Evolutionary conservation across 371 early-diverging fungal genomes (phyloP), one percentile per base, ranked within the genome.

Genomic region (Lichtheimia ramosa): DNA sequence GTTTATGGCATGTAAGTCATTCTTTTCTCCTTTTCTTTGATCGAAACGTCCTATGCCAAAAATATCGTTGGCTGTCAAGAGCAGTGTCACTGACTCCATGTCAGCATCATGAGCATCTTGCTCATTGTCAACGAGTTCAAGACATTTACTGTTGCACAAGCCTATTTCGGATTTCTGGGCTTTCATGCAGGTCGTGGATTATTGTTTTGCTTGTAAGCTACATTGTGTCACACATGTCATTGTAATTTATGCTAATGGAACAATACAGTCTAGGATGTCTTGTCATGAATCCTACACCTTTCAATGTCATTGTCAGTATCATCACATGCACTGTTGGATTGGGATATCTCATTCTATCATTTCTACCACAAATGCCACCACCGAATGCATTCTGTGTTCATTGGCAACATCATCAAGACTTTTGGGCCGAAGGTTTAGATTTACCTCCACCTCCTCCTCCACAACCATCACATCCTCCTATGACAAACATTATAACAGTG

Each of bases 1-100:
- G 68, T 78, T 43, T 75, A 78, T 61, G 68, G 73, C 65, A 65
- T 58, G 79, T 68, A 69, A 73, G 66, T 50, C 16, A 46, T 48
- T 10, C 3, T 51, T 8, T 34, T 34, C 28, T 28, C 28, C 7
- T 28, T 34, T 27, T 27, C 7, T 7, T 27, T 27, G 3, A 34
- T 34, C 10, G 34, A 34, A 8, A 34, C 34, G 8, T 34, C 34
- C 6, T 10, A 10, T 34, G 6, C 10, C 34, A 8, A 34, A 10
- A 34, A 34, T 34, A 34, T 25, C n/a, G n/a, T n/a, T 7, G 27
- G 27, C 27, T 27, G 27, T 27, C 27, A 27, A 27, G 10, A 34
- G 2, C 34, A 4, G 10, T 34, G 34, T 34, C 34, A 34, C 34
- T 34, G 10, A 34, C 10, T 34, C 27, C 8, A 8, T 34, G 5